These are phyloP conservation scores for Pseudozyma pruni DNA, from an alignment of 1,284 basidiomycete species.

Conservation along the genomic window DNA sequence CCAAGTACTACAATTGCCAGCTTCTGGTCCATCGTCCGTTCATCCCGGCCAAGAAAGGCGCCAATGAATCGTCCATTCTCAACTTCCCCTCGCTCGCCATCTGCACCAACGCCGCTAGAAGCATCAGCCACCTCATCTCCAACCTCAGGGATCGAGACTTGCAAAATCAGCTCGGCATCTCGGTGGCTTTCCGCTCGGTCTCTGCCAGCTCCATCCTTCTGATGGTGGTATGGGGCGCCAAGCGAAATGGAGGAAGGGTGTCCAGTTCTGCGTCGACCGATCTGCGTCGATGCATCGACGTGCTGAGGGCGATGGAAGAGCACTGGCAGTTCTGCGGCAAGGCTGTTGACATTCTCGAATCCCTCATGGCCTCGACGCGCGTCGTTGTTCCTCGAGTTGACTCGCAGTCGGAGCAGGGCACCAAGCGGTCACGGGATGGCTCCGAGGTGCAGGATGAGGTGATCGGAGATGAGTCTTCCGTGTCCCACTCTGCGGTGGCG, in stretches of 20 bases:
- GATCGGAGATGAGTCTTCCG: slow-evolving; percentile 3
- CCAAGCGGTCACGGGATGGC: slow-evolving; percentile 33
- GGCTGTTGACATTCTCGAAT: slow-evolving; percentile 43
- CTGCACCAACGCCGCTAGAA: slow-evolving; percentile 60
- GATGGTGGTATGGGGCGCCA: slow-evolving; percentile 55
- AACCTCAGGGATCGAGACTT: slow-evolving; percentile 45
- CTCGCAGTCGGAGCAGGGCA: slow-evolving; percentile 29
- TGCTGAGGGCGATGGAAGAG: slow-evolving; percentile 45
- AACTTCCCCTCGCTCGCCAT: slow-evolving; percentile 64
- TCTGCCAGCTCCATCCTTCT: slow-evolving; percentile 49
- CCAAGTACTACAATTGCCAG: slow-evolving; percentile 59
- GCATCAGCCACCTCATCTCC: slow-evolving; percentile 51
- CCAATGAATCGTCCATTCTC: slow-evolving; percentile 41
- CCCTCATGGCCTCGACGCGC: slow-evolving; percentile 44
- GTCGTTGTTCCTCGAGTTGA: slow-evolving; percentile 19
- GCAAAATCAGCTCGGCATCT: slow-evolving; percentile 21
- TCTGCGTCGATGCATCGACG: slow-evolving; percentile 52
- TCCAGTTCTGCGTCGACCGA: slow-evolving; percentile 53
- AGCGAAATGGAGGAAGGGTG: slow-evolving; percentile 44
- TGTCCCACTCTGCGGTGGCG: background rate
- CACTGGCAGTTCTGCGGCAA: slow-evolving; percentile 54
- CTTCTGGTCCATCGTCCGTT: slow-evolving; percentile 62
- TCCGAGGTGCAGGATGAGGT: slow-evolving; percentile 12
- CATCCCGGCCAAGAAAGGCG: slow-evolving; percentile 51
- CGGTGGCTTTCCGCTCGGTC: slow-evolving; percentile 32